These are phyloP conservation scores for Tylopilus felleus DNA, from an alignment of 768 basidiomycete species.

Conservation along the genomic window DNA sequence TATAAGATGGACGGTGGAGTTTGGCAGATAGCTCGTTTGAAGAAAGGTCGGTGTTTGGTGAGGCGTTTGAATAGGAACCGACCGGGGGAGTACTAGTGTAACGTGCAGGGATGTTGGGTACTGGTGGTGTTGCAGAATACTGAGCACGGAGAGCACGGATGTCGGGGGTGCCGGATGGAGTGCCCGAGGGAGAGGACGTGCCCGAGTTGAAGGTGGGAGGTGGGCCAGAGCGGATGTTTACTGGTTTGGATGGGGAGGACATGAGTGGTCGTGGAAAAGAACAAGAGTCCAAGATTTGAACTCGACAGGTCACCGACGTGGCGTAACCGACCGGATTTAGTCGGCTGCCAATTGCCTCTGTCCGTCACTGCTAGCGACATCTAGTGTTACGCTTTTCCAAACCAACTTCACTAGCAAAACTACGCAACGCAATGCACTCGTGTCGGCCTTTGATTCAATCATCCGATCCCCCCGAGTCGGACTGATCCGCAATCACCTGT, in stretches of 20 bases:
- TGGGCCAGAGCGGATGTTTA: constrained; percentile 41
- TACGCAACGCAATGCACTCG: too few species aligned
- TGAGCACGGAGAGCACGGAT: constrained; percentile 62
- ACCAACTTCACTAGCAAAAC: too few species aligned
- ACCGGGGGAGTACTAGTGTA: constrained; percentile 52
- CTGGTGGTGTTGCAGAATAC: constrained; percentile 55
- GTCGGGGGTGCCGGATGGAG: constrained; percentile 59
- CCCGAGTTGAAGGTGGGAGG: constrained; percentile 13
- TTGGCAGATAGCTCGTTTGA: constrained; percentile 13
- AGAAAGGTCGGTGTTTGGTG: constrained; percentile 1
- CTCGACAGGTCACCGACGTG: too few species aligned
- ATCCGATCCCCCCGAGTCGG: too few species aligned
- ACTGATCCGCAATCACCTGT: too few species aligned
- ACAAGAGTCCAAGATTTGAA: background rate
- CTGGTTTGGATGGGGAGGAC: constrained; percentile 55
- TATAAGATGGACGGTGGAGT: constrained; percentile 27
- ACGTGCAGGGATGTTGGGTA: constrained; percentile 51
- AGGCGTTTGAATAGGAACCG: constrained; percentile 13
- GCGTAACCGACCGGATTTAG: too few species aligned
- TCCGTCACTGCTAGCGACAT: too few species aligned
- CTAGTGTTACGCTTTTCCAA: too few species aligned
- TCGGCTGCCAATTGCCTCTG: too few species aligned
- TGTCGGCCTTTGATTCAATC: too few species aligned
- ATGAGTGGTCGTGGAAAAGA: constrained; percentile 27
- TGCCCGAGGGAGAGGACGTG: constrained; percentile 43